Percentiles rank a stretch among this genome's conserved stretches.
phyloP scores from a whole-genome alignment of 2,329 filamentous ascomycete genomes.

The Trichoderma brevicompactum region DNA sequence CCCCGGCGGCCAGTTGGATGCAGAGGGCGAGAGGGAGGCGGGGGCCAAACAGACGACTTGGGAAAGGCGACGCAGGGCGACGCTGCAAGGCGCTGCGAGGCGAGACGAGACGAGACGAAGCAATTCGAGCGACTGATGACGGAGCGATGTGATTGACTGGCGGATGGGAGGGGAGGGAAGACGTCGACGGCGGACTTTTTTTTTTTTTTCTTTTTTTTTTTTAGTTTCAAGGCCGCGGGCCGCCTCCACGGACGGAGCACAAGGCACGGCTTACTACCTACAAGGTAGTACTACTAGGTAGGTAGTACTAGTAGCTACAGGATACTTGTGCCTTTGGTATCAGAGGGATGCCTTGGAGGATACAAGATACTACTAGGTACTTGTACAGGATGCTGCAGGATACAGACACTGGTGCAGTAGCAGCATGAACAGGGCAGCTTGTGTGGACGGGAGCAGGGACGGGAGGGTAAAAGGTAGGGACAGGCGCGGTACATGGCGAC shows the following conservation, averaged over 20 bases:
- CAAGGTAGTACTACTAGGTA: too few species aligned
- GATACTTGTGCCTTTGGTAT: too few species aligned
- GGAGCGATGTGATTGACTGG: not conserved
- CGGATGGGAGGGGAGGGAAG: too few species aligned
- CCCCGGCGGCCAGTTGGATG: conserved; percentile 3
- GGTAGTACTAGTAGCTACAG: too few species aligned
- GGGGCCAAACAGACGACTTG: not conserved
- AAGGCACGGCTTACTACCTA: not conserved
- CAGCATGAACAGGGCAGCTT: conserved; percentile 6
- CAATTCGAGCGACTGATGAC: conserved; percentile 12
- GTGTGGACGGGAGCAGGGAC: conserved; percentile 15
- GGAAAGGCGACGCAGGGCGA: conserved; percentile 21
- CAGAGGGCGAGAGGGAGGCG: not conserved
- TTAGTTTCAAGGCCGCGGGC: conserved; percentile 11
- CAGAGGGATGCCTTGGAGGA: too few species aligned
- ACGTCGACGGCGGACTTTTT: not conserved
- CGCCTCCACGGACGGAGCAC: conserved; percentile 1
- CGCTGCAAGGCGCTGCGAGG: conserved; percentile 7
- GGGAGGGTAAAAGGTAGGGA: conserved; percentile 2
- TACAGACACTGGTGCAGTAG: not conserved
- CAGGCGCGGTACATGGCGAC: conserved; percentile 10
- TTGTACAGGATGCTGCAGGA: too few species aligned
- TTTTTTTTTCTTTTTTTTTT: not conserved
- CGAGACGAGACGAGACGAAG: conserved; percentile 13
- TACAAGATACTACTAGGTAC: too few species aligned